phyloP scores from a whole-genome alignment of 208 protist species.

The Borovskyia barvae region DNA sequence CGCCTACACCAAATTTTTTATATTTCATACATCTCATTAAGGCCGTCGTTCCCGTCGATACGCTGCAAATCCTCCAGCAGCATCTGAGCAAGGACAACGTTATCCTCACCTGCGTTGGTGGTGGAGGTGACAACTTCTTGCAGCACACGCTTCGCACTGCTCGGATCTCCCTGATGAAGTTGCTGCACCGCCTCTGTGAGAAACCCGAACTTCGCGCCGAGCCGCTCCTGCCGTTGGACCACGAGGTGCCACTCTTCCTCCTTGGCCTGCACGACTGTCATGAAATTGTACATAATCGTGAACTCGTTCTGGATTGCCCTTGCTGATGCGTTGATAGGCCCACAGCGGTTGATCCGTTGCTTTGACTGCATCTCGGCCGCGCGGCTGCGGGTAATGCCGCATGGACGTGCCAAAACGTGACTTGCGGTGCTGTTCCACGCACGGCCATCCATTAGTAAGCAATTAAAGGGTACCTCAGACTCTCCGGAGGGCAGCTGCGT shows the following conservation, averaged over 20 bases:
- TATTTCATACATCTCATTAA: not conserved
- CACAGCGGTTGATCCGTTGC: constrained; percentile 2
- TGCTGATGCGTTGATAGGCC: not conserved
- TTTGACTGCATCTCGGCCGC: not conserved
- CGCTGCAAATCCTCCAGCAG: constrained; percentile 45
- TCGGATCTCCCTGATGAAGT: constrained; percentile 52
- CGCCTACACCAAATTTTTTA: not conserved
- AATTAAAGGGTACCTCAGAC: constrained; percentile 20
- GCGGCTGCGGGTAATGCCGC: constrained; percentile 30
- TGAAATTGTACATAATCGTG: constrained; percentile 61
- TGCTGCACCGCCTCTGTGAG: constrained; percentile 54
- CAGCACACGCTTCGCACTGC: constrained; percentile 22
- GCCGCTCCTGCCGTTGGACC: constrained; percentile 49
- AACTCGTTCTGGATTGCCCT: constrained; percentile 8
- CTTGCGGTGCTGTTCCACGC: constrained; percentile 45
- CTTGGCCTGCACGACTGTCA: constrained; percentile 31
- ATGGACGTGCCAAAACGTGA: constrained; percentile 51
- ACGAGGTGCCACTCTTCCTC: constrained; percentile 78
- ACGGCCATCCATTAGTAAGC: constrained; percentile 56
- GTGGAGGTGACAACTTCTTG: constrained; percentile 5
- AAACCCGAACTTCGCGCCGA: constrained; percentile 45
- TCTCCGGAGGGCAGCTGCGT: not conserved
- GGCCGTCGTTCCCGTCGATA: constrained; percentile 8
- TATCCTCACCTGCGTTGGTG: constrained; percentile 15
- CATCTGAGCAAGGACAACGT: constrained; percentile 41